These are phyloP conservation scores for Aspergillus novofumigatus DNA, from an alignment of 2,329 filamentous ascomycete genomes.

Conservation along the genomic window DNA sequence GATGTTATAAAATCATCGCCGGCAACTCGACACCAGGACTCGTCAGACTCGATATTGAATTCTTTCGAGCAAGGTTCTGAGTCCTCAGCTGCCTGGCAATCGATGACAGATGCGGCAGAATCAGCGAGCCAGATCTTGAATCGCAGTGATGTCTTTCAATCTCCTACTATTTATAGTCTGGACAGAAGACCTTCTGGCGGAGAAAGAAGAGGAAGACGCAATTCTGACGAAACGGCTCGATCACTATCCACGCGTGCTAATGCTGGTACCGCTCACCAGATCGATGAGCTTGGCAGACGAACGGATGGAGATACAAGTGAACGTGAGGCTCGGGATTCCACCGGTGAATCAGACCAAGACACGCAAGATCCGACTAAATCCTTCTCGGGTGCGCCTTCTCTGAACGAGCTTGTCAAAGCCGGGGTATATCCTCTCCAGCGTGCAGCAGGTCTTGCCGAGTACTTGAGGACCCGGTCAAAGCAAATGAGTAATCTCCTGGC, in stretches of 20 bases:
- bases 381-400: constrained; percentile 44
- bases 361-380: constrained; percentile 16
- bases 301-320: constrained; percentile 2
- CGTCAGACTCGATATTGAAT: constrained; percentile 71
- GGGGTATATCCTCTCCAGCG: constrained; percentile 77
- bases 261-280: constrained; percentile 11
- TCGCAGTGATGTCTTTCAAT: constrained; percentile 82
- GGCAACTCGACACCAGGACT: constrained; percentile 55
- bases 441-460: constrained; percentile 77
- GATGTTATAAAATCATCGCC: constrained; percentile 48
- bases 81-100: constrained; percentile 66
- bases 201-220: constrained; percentile 23
- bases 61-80: constrained; percentile 70
- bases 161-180: constrained; percentile 59
- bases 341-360: constrained; percentile 23
- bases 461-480: constrained; percentile 72
- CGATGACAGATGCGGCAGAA: constrained; percentile 66
- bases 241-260: constrained; percentile 22
- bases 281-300: not conserved
- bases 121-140: constrained; percentile 88
- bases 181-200: constrained; percentile 25
- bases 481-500: constrained; percentile 78
- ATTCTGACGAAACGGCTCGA: constrained; percentile 35
- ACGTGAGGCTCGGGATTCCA: constrained; percentile 13
- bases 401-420: constrained; percentile 56